These are phyloP conservation scores for Acanthamoeba lenticulata DNA, from an alignment of 208 protist species.

Conservation along the genomic window DNA sequence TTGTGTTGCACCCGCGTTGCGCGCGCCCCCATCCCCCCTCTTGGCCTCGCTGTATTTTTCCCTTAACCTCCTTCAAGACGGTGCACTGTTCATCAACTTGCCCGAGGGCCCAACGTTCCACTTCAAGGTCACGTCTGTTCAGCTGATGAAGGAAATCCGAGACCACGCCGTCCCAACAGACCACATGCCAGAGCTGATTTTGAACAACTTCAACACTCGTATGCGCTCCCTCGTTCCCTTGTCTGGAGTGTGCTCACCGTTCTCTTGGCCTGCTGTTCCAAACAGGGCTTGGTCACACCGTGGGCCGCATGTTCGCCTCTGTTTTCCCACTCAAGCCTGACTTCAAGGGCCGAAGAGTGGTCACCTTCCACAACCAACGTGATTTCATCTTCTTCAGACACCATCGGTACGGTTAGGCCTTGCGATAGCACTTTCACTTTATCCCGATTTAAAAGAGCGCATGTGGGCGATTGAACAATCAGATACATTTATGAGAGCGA, in stretches of 20 bases:
- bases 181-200: conserved; percentile 90
- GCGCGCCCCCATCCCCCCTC: not conserved
- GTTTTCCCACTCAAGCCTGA: conserved; percentile 69
- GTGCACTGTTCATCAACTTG: conserved; percentile 87
- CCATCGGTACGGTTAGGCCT: conserved; percentile 87
- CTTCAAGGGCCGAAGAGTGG: conserved; percentile 89
- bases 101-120: conserved; percentile 91
- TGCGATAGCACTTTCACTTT: not conserved
- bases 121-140: conserved; percentile 88
- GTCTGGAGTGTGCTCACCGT: conserved; percentile 46
- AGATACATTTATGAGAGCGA: conserved; percentile 88
- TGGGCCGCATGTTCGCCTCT: conserved; percentile 66
- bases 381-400: conserved; percentile 95
- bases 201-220: conserved; percentile 92
- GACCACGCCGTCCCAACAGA: conserved; percentile 78
- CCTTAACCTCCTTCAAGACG: conserved; percentile 50
- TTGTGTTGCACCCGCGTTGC: not conserved
- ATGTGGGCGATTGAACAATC: no score
- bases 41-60: no score
- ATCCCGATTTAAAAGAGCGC: not conserved
- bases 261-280: not conserved
- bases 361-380: conserved; percentile 92
- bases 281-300: conserved; percentile 67
- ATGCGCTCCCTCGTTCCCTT: not conserved
- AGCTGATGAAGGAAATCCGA: conserved; percentile 82